These are phyloP conservation scores for Penicillium maclennaniae DNA, from an alignment of 495 filamentous ascomycete genomes.

Conservation along the genomic window DNA sequence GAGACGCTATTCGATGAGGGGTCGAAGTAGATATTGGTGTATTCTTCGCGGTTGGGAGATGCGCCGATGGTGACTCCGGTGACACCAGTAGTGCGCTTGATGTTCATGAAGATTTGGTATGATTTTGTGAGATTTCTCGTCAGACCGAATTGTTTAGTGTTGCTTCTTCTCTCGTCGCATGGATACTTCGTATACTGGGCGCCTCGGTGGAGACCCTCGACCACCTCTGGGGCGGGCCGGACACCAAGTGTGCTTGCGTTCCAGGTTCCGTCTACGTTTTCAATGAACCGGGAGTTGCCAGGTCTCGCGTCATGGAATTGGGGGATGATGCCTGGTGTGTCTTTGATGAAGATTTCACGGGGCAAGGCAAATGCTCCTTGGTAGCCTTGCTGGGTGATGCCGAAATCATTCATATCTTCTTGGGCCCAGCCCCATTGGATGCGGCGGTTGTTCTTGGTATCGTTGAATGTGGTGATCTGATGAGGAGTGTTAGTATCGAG, in stretches of 20 bases:
- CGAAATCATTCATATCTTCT: constrained; percentile 16
- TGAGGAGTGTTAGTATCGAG: not conserved
- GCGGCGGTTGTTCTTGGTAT: constrained; percentile 17
- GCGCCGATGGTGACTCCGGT: constrained; percentile 12
- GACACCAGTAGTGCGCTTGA: constrained; percentile 10
- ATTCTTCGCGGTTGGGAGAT: constrained; percentile 13
- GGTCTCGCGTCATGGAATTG: not conserved
- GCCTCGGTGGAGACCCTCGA: constrained; percentile 10
- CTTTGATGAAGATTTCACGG: constrained; percentile 15
- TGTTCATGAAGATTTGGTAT: constrained; percentile 9
- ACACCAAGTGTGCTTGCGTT: constrained; percentile 17
- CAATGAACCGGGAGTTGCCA: constrained; percentile 10
- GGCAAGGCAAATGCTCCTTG: constrained; percentile 12
- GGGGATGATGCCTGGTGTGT: constrained; percentile 5
- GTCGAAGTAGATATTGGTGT: constrained; percentile 17
- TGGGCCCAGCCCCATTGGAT: constrained; percentile 18
- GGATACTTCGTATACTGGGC: constrained; percentile 8
- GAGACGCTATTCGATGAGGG: constrained; percentile 9
- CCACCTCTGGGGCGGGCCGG: constrained; percentile 11
- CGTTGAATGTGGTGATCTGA: constrained; percentile 13
- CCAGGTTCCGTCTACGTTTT: constrained; percentile 11
- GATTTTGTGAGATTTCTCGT: constrained; percentile 5
- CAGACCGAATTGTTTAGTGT: not conserved
- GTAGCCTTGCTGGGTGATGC: constrained; percentile 13
- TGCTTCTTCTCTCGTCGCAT: constrained; percentile 4